Conservation (phyloP, 768 basidiomycete species). For the Auricularia cornea region DNA sequence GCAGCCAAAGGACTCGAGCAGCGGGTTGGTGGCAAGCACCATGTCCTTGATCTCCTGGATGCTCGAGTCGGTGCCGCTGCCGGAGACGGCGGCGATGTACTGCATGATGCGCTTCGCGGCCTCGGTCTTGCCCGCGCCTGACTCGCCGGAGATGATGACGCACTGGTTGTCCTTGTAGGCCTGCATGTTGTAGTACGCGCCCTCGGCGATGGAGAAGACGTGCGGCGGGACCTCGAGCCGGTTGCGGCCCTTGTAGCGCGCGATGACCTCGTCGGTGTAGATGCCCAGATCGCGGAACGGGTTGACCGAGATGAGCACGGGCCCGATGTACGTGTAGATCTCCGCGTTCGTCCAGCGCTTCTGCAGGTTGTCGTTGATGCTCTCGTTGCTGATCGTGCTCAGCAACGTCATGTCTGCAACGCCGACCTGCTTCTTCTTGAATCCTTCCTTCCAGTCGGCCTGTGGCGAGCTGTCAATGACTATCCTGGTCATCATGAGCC, state of each 20-base stretch:
- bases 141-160: conserved; percentile 98
- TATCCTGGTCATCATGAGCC: background rate
- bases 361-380: conserved; percentile 95
- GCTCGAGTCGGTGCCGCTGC: conserved; percentile 57
- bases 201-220: conserved; percentile 95
- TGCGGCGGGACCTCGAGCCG: conserved; percentile 96
- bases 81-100: conserved; percentile 95
- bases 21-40: conserved; percentile 96
- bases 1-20: conserved; percentile 97
- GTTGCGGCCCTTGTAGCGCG: conserved; percentile 91
- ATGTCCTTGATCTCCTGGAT: conserved; percentile 99
- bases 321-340: conserved; percentile 99
- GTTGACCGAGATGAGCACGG: conserved; percentile 98
- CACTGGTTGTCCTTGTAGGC: conserved; percentile 99
- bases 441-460: conserved; percentile 99
- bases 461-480: conserved; percentile 26
- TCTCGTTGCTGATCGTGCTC: conserved; percentile 94
- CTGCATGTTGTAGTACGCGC: conserved; percentile 98
- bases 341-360: conserved; percentile 92
- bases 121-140: conserved; percentile 98
- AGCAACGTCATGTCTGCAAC: conserved; percentile 98
- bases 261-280: conserved; percentile 84
- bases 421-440: conserved; percentile 99
- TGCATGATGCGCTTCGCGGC: conserved; percentile 98
- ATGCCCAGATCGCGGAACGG: conserved; percentile 79